Evolutionary conservation across 495 filamentous ascomycete genomes (phyloP).

Genomic region (Lichina pygmaea): DNA sequence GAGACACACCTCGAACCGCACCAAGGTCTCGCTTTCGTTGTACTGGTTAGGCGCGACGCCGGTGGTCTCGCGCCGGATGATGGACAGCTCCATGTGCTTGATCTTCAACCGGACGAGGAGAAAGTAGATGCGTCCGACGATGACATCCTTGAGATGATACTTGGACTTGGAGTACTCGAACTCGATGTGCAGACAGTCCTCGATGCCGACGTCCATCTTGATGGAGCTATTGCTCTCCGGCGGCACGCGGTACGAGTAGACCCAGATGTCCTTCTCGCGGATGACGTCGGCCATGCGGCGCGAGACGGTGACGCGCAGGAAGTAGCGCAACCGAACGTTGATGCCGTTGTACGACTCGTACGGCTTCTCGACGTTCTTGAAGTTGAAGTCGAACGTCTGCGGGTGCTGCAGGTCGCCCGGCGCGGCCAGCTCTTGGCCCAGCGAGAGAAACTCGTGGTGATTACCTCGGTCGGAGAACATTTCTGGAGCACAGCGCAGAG

Average conservation of each 20-base stretch:
- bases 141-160: conserved; percentile 98
- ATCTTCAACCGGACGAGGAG: conserved; percentile 94
- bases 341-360: conserved; percentile 99
- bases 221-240: conserved; percentile 95
- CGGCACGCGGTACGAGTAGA: conserved; percentile 94
- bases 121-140: conserved; percentile 98
- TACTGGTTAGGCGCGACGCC: conserved; percentile 99
- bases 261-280: conserved; percentile 98
- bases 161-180: conserved; percentile 99
- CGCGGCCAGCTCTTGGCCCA: conserved; percentile 85
- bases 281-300: conserved; percentile 93
- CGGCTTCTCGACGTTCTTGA: conserved; percentile 99
- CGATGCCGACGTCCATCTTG: conserved; percentile 99
- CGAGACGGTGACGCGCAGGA: conserved; percentile 87
- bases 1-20: conserved; percentile 62
- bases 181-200: conserved; percentile 97
- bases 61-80: conserved; percentile 90
- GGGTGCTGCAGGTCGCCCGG: conserved; percentile 95
- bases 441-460: conserved; percentile 94
- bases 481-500: conserved; percentile 21
- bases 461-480: conserved; percentile 99
- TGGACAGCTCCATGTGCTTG: conserved; percentile 98
- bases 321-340: conserved; percentile 97
- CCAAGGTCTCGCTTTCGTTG: conserved; percentile 95
- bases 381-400: conserved; percentile 97